Evolutionary conservation across 176 grass and related monocot genomes (phyloP).

Genomic region (Hyparrhenia diplandra): DNA sequence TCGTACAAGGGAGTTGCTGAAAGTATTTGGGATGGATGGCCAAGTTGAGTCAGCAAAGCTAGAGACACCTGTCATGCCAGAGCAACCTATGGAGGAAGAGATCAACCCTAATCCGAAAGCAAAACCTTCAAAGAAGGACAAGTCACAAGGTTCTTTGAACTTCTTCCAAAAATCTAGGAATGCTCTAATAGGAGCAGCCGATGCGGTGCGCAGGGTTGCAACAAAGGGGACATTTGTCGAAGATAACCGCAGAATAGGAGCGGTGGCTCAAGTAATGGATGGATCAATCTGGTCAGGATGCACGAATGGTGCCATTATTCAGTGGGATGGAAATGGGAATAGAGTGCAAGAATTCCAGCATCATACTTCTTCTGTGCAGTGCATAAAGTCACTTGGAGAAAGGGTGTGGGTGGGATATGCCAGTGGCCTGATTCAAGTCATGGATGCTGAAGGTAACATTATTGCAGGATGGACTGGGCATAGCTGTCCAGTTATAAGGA

Average conservation of each 20-base stretch:
- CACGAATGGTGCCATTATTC: slow-evolving; percentile 81
- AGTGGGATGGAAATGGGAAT: slow-evolving; percentile 80
- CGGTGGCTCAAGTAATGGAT: slow-evolving; percentile 62
- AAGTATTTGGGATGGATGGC: slow-evolving; percentile 89
- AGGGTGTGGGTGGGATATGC: slow-evolving; percentile 87
- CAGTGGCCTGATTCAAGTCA: slow-evolving; percentile 75
- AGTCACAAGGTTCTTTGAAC: slow-evolving; percentile 75
- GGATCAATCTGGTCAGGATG: slow-evolving; percentile 88
- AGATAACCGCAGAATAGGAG: slow-evolving; percentile 75
- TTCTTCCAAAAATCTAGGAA: slow-evolving; percentile 96
- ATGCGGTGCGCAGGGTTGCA: slow-evolving; percentile 79
- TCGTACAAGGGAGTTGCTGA: slow-evolving; percentile 83
- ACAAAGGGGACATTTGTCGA: slow-evolving; percentile 85
- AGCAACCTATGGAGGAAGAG: slow-evolving; percentile 76
- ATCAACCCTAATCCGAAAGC: slow-evolving; percentile 38
- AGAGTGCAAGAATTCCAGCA: slow-evolving; percentile 75
- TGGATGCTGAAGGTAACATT: slow-evolving; percentile 73
- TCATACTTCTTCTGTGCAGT: slow-evolving; percentile 84
- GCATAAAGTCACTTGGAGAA: slow-evolving; percentile 73
- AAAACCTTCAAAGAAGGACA: slow-evolving; percentile 88
- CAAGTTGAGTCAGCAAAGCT: slow-evolving; percentile 54
- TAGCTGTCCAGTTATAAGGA: slow-evolving; percentile 81
- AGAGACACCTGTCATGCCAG: slow-evolving; percentile 57
- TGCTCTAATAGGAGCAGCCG: slow-evolving; percentile 87
- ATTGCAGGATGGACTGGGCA: slow-evolving; percentile 87